phyloP scores from a whole-genome alignment of 768 basidiomycete genomes.

The Boletus sensibilis region DNA sequence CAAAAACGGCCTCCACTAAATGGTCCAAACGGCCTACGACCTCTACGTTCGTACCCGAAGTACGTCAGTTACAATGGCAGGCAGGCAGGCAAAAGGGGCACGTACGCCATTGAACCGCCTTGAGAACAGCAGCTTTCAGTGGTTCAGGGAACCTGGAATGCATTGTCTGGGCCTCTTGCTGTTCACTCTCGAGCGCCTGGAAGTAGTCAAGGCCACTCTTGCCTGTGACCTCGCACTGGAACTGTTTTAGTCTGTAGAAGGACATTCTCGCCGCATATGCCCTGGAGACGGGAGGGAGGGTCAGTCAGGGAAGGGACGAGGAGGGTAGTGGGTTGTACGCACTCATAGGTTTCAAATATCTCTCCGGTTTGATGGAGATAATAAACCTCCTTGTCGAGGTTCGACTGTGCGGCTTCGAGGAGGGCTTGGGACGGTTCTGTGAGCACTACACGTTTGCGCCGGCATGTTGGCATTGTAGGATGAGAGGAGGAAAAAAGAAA shows the following conservation, averaged over 20 bases:
- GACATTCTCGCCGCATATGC: constrained; percentile 90
- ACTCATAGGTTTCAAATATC: constrained; percentile 97
- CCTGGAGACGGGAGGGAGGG: constrained; percentile 30
- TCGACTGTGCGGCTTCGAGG: constrained; percentile 59
- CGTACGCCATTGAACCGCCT: constrained; percentile 96
- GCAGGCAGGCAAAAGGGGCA: constrained; percentile 32
- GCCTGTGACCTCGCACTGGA: constrained; percentile 96
- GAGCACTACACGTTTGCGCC: constrained; percentile 87
- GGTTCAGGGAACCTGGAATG: constrained; percentile 91
- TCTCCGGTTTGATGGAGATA: constrained; percentile 94
- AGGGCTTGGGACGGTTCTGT: constrained; percentile 75
- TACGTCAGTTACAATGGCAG: constrained; percentile 12
- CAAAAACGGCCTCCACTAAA: constrained; percentile 91
- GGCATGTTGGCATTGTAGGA: constrained; percentile 77
- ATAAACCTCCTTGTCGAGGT: constrained; percentile 77
- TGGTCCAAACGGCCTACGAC: constrained; percentile 95
- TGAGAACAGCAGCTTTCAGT: constrained; percentile 88
- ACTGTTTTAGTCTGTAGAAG: constrained; percentile 91
- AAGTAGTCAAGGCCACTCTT: constrained; percentile 94
- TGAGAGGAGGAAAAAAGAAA: constrained; percentile 44
- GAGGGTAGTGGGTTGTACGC: constrained; percentile 34
- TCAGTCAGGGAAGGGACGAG: constrained; percentile 26
- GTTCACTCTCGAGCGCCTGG: constrained; percentile 89
- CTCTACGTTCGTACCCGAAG: constrained; percentile 51
- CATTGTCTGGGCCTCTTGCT: constrained; percentile 82